Percentiles rank a stretch among this genome's conserved stretches.
Evolutionary conservation across 352 stramenopile genomes (phyloP).

Genomic region (Albugo candida): DNA sequence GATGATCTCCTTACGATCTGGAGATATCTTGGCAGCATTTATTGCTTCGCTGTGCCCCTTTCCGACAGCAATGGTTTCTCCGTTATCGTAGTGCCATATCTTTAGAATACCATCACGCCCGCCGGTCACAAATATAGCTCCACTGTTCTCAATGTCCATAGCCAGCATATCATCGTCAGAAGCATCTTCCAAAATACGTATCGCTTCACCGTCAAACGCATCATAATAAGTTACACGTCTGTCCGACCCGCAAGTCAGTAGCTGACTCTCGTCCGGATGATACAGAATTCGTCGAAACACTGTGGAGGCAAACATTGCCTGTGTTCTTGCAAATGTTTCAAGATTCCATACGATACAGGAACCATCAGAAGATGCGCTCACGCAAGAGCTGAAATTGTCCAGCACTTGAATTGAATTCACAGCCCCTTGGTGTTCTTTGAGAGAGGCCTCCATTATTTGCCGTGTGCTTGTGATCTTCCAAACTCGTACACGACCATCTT

Average conservation of each 20-base stretch:
- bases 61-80: constrained; percentile 69
- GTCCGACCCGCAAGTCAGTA: constrained; percentile 90
- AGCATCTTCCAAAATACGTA: constrained; percentile 87
- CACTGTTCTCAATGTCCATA: constrained; percentile 83
- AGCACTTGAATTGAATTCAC: constrained; percentile 84
- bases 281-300: constrained; percentile 89
- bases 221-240: constrained; percentile 95
- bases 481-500: constrained; percentile 85
- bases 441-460: constrained; percentile 88
- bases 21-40: constrained; percentile 83
- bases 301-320: constrained; percentile 91
- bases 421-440: constrained; percentile 87
- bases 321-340: constrained; percentile 77
- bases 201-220: constrained; percentile 85
- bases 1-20: constrained; percentile 83
- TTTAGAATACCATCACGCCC: constrained; percentile 83
- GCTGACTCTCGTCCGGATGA: constrained; percentile 91
- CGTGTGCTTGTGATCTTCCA: constrained; percentile 84
- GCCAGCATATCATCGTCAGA: constrained; percentile 79
- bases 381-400: constrained; percentile 46
- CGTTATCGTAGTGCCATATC: constrained; percentile 95
- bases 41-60: constrained; percentile 88
- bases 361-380: constrained; percentile 57
- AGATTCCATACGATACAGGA: constrained; percentile 96
- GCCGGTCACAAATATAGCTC: constrained; percentile 82